A percentile compares a stretch with the other conserved stretches of the same genome.
phyloP scores from a whole-genome alignment of 345 rosid species.

The Arabis hirsuta region DNA sequence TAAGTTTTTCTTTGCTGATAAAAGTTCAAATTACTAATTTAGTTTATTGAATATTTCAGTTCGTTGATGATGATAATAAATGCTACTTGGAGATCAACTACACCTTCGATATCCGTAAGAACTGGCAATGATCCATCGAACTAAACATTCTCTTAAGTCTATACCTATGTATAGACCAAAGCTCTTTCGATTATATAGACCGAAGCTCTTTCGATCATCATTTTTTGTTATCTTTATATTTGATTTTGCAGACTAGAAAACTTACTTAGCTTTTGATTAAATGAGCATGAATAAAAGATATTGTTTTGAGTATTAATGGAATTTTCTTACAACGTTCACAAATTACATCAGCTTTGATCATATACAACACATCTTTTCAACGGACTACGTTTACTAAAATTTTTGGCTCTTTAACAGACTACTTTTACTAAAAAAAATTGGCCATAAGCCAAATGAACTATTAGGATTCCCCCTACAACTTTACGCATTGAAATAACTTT shows the following conservation, averaged over 20 bases:
- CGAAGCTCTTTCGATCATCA: constrained; percentile 23
- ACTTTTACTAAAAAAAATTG: no score
- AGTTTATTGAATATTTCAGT: constrained; percentile 50
- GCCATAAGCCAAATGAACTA: no score
- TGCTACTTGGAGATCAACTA: constrained; percentile 90
- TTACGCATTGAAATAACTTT: no score
- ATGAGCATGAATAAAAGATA: constrained; percentile 33
- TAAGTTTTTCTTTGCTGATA: background rate
- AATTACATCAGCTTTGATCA: background rate
- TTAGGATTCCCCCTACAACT: no score
- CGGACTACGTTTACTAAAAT: no score
- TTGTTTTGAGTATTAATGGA: constrained; percentile 3
- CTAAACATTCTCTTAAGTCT: constrained; percentile 5
- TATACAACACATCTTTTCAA: no score
- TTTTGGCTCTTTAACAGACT: no score
- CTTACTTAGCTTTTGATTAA: constrained; percentile 19
- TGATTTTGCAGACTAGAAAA: constrained; percentile 23
- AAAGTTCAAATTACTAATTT: background rate
- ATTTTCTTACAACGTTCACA: constrained; percentile 2
- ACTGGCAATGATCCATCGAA: constrained; percentile 52
- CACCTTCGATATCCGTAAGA: constrained; percentile 86
- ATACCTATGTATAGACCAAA: constrained; percentile 32
- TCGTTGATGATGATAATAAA: constrained; percentile 83
- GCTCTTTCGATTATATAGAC: constrained; percentile 24
- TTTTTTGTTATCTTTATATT: constrained; percentile 14